Percentiles rank a stretch among this genome's conserved stretches.
phyloP scores from a whole-genome alignment of 495 filamentous ascomycete species.

The Clohesyomyces aquaticus region DNA sequence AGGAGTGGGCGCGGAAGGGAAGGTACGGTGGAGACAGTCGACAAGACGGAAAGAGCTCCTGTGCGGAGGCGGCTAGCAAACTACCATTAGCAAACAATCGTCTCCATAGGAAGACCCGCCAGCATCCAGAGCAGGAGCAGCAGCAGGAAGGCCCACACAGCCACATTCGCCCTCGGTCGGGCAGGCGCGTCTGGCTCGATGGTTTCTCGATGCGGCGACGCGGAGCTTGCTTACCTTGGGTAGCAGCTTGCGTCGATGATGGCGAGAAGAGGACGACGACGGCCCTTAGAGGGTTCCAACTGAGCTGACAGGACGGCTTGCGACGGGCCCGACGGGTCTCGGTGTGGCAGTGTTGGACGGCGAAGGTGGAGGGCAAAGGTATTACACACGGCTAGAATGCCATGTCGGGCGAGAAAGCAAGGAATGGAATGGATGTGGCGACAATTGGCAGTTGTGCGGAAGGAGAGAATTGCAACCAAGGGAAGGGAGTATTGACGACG shows the following conservation, averaged over 20 bases:
- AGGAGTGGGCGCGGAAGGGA: too few relatives aligned
- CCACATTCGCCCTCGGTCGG: constrained; percentile 11
- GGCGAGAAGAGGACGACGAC: constrained; percentile 5
- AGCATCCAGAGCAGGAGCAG: too few relatives aligned
- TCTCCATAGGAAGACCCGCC: neutral
- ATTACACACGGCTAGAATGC: neutral
- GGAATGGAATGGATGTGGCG: constrained; percentile 11
- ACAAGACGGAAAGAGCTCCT: neutral
- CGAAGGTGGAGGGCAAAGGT: neutral
- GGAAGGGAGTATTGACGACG: too few relatives aligned
- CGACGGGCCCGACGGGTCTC: constrained; percentile 9
- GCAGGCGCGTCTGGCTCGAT: constrained; percentile 12
- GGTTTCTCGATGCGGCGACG: constrained; percentile 1
- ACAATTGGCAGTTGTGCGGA: too few relatives aligned
- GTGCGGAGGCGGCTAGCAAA: constrained; percentile 20
- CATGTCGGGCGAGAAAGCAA: neutral
- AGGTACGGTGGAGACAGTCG: neutral
- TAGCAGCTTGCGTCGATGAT: constrained; percentile 1
- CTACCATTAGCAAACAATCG: constrained; percentile 20
- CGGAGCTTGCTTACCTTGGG: constrained; percentile 32
- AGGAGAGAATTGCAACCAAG: too few relatives aligned
- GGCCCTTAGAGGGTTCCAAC: constrained; percentile 5
- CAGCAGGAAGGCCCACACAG: constrained; percentile 11
- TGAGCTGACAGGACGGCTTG: constrained; percentile 25
- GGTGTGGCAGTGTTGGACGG: constrained; percentile 32